phyloP scores from a whole-genome alignment of 177 flowering plant species.

The Vitis hybrid region DNA sequence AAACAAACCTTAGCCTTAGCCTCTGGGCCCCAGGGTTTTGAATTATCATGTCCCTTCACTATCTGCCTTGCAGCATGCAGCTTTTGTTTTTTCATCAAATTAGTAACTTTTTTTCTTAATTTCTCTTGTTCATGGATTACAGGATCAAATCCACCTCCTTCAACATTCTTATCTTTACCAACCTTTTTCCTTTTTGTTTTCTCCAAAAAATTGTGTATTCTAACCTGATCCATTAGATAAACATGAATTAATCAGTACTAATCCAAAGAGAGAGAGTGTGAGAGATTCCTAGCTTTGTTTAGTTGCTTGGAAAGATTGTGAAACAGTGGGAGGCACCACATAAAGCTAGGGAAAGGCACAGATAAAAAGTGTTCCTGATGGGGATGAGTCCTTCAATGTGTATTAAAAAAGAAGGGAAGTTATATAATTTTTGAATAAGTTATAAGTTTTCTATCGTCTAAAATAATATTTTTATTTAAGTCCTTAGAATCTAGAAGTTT shows the following conservation, averaged over 20 bases:
- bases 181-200: conserved; percentile 54
- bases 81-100: conserved; percentile 40
- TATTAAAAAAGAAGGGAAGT: no score
- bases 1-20: conserved; percentile 64
- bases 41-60: conserved; percentile 28
- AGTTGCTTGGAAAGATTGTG: background rate
- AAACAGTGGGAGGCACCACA: background rate
- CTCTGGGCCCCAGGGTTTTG: conserved; percentile 38
- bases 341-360: no score
- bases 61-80: conserved; percentile 27
- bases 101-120: conserved; percentile 32
- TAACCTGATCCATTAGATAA: conserved; percentile 46
- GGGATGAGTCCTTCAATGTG: no score
- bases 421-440: no score
- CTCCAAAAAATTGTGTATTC: conserved; percentile 71
- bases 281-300: background rate
- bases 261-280: background rate
- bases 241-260: conserved; percentile 4
- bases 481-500: no score
- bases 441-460: no score
- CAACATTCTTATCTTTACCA: conserved; percentile 23
- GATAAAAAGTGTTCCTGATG: no score
- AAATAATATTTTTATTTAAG: no score
- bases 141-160: conserved; percentile 26
- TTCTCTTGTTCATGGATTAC: conserved; percentile 26